Conservation (phyloP, 2,329 filamentous ascomycete species). For the Sclerotinia trifoliorum region DNA sequence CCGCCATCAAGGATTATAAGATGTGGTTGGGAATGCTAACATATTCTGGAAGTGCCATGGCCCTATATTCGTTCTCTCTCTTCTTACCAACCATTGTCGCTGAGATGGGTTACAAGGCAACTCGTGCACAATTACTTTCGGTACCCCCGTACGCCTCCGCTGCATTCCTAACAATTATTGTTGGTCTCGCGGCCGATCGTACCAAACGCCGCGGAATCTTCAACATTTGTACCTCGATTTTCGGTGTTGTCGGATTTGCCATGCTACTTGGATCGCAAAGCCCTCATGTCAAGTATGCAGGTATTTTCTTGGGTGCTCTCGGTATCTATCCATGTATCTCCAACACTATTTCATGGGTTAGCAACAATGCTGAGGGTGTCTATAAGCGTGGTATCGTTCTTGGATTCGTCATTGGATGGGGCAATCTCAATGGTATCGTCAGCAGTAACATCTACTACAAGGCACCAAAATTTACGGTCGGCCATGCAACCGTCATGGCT, state of each 20-base stretch:
- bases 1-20: conserved; percentile 80
- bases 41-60: conserved; percentile 74
- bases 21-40: conserved; percentile 73
- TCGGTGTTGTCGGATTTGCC: conserved; percentile 76
- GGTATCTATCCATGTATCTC: conserved; percentile 85
- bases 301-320: conserved; percentile 76
- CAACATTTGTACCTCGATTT: conserved; percentile 68
- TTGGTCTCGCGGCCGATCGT: conserved; percentile 76
- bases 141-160: conserved; percentile 76
- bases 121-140: conserved; percentile 67
- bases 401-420: conserved; percentile 87
- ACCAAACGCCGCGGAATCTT: conserved; percentile 72
- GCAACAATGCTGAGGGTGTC: conserved; percentile 84
- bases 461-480: conserved; percentile 56
- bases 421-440: conserved; percentile 72
- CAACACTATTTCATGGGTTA: conserved; percentile 83
- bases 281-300: conserved; percentile 73
- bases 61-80: conserved; percentile 72
- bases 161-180: conserved; percentile 63
- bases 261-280: conserved; percentile 69
- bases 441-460: conserved; percentile 66
- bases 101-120: conserved; percentile 54
- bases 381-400: conserved; percentile 87
- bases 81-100: conserved; percentile 79
- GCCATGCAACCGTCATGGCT: conserved; percentile 71